Evolutionary conservation across 176 grass and related monocot genomes (phyloP), one percentile per base, ranked within the genome.

Genomic region (Musa beccarii): DNA sequence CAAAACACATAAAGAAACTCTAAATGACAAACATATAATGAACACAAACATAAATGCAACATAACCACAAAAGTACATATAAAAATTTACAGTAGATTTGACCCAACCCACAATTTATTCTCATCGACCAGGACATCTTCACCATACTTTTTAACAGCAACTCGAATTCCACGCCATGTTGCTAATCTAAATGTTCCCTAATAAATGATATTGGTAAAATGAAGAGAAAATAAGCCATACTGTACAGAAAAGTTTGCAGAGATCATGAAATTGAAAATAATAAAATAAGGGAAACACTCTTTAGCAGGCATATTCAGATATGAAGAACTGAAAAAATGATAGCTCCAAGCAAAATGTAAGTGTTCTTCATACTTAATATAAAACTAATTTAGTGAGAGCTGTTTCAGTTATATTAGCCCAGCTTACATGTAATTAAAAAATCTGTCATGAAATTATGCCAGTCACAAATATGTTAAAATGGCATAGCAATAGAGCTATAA

Each of bases 61-160:
- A 66, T 12, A 66, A 66, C 22, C 11, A 66, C 72, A 72, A 85
- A 28, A 62, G 51, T 15, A 63, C 80, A 8, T 73, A 88, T 69
- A 68, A 64, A 78, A 20, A 54, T 66, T 66, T 72, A 10, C 51
- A 78, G 28, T 19, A 84, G 9, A 70, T 20, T 74, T 56, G 53
- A 71, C 87, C 75, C 75, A 91, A 99, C 95, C 67, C 86, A 99
- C 95, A 99, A 86, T 99, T 91, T 99, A 79, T 89, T 82, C 51
- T 94, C 88, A 9, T 99, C 90, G 68, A 72, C 76, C 71, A 91
- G 87, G 63, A 94, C 68, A 82, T 87, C 95, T 75, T 98, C 95
- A 56, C 93, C 86, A 69, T 91, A 85, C 80, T 87, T 90, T 78
- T 99, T 99, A 79, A 99, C 88, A 75, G 95, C 95, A 54, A 99